phyloP scores from a whole-genome alignment of 2,329 filamentous ascomycete species.

The Myriosclerotinia scirpicola region DNA sequence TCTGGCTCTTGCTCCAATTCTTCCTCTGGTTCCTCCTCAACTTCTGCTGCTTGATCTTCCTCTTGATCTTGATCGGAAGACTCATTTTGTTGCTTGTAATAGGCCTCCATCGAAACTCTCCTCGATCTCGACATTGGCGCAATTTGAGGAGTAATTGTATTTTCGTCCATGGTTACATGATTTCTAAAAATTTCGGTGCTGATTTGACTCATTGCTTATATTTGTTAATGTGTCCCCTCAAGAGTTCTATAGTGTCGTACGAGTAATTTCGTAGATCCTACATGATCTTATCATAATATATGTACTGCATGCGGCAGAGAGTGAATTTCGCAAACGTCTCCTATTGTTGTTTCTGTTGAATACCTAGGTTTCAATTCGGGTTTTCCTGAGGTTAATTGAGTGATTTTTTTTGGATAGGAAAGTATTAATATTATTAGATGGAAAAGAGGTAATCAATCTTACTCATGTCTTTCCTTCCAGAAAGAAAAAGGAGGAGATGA shows the following conservation, averaged over 20 bases:
- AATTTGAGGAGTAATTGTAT: neutral
- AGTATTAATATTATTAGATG: neutral
- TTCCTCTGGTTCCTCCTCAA: slow-evolving; percentile 12
- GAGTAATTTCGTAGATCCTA: neutral
- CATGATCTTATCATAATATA: slow-evolving; percentile 15
- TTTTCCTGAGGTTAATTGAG: slow-evolving; percentile 7
- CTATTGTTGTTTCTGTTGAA: neutral
- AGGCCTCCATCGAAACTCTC: slow-evolving; percentile 19
- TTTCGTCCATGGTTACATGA: slow-evolving; percentile 22
- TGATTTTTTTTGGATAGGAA: neutral
- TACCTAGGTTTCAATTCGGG: neutral
- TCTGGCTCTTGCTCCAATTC: slow-evolving; percentile 3
- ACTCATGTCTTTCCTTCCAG: slow-evolving; percentile 6
- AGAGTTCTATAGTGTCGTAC: slow-evolving; percentile 7
- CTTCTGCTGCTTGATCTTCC: neutral
- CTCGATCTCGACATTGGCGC: slow-evolving; percentile 4
- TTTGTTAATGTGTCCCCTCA: slow-evolving; percentile 7
- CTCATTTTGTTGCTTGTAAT: slow-evolving; percentile 18
- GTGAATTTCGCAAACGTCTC: slow-evolving; percentile 13
- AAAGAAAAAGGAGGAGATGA: neutral
- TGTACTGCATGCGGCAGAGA: slow-evolving; percentile 6
- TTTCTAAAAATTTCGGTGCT: slow-evolving; percentile 8
- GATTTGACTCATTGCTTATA: slow-evolving; percentile 17
- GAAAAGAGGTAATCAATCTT: neutral
- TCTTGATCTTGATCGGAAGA: slow-evolving; percentile 14